Evolutionary conservation across 441 rosid species (phyloP).

Genomic region (Manihot esculenta): DNA sequence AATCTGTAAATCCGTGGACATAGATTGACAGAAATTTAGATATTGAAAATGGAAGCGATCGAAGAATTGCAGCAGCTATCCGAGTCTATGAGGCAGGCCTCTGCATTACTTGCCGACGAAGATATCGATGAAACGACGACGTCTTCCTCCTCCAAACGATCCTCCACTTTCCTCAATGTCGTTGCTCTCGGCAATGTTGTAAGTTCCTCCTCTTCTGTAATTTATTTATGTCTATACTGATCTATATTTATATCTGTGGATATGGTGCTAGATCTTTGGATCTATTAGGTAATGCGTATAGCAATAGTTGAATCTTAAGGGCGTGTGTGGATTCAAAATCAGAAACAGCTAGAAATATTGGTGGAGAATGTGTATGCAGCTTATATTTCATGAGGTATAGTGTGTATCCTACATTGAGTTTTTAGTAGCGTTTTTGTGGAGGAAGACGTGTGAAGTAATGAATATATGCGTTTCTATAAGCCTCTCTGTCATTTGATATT

Average conservation of each 20-base stretch:
- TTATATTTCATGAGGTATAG: background rate
- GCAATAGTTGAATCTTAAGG: background rate
- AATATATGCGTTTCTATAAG: background rate
- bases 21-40: no score
- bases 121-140: slow-evolving; percentile 61
- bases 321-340: background rate
- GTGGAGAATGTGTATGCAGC: no score
- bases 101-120: slow-evolving; percentile 82
- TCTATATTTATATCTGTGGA: background rate
- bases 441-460: background rate
- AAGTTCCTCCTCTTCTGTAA: slow-evolving; percentile 31
- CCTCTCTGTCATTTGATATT: background rate
- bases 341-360: background rate
- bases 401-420: background rate
- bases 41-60: slow-evolving; percentile 77
- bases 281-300: slow-evolving; percentile 22
- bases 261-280: slow-evolving; percentile 31
- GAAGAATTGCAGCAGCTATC: slow-evolving; percentile 76
- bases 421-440: background rate
- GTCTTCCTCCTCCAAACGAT: slow-evolving; percentile 52
- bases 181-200: slow-evolving; percentile 88
- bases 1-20: background rate
- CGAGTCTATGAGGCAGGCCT: slow-evolving; percentile 80
- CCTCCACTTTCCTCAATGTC: slow-evolving; percentile 74
- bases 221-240: slow-evolving; percentile 1